A percentile compares a stretch with the other conserved stretches of the same genome.
Evolutionary conservation across 768 basidiomycete genomes (phyloP).

Genomic region (Leccinum uliginosum): DNA sequence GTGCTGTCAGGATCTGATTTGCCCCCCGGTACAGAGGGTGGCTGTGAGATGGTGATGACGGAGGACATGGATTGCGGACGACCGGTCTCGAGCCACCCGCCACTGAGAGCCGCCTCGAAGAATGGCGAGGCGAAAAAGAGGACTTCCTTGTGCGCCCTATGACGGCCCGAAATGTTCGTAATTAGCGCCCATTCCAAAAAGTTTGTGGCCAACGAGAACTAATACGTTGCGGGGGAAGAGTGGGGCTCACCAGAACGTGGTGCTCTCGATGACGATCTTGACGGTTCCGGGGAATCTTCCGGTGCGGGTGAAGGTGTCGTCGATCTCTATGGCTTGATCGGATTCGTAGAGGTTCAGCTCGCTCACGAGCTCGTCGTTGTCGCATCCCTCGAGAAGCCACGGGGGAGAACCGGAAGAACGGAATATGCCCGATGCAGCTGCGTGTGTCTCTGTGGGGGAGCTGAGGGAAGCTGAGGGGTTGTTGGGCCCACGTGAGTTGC

Average conservation of each 20-base stretch:
- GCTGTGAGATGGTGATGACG: conserved; percentile 79
- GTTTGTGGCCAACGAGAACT: background rate
- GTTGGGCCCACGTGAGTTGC: conserved; percentile 72
- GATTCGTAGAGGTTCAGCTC: conserved; percentile 65
- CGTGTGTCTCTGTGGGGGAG: conserved; percentile 84
- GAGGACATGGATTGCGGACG: conserved; percentile 77
- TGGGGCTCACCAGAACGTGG: conserved; percentile 77
- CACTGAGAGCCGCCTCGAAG: conserved; percentile 87
- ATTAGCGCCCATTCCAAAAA: conserved; percentile 5
- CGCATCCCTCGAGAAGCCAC: conserved; percentile 75
- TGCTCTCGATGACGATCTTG: conserved; percentile 85
- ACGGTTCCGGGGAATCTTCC: conserved; percentile 77
- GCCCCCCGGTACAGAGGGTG: conserved; percentile 54
- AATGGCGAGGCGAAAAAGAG: conserved; percentile 92
- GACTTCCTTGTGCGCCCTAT: conserved; percentile 88
- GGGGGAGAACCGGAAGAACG: conserved; percentile 75
- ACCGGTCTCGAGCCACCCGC: conserved; percentile 89
- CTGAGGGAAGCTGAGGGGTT: conserved; percentile 78
- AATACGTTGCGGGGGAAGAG: background rate
- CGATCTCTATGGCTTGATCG: conserved; percentile 71
- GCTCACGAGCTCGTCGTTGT: conserved; percentile 63
- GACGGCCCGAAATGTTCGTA: background rate
- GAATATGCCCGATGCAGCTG: conserved; percentile 81
- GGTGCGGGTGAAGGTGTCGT: conserved; percentile 69
- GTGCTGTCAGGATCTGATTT: conserved; percentile 38